Percentiles rank a stretch among this genome's conserved stretches.
Evolutionary conservation across 129 eudicot genomes (phyloP).

Genomic region (Apium graveolens): DNA sequence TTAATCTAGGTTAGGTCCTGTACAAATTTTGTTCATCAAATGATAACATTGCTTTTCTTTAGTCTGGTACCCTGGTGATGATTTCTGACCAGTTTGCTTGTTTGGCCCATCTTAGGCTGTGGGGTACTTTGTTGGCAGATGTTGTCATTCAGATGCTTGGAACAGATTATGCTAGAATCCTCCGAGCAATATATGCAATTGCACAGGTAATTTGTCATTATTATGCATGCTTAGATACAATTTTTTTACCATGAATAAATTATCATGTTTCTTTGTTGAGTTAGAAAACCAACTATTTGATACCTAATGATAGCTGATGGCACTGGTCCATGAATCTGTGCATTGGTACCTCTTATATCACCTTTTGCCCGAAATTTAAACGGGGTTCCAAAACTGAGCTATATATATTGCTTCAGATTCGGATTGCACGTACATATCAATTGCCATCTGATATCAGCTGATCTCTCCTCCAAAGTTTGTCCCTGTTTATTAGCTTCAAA

Average conservation of each 20-base stretch:
- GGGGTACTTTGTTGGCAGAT: conserved; percentile 94
- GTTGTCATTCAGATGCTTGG: conserved; percentile 94
- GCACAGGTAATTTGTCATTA: conserved; percentile 62
- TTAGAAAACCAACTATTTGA: conserved; percentile 1
- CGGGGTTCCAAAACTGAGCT: not conserved
- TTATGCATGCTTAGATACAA: not conserved
- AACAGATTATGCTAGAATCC: conserved; percentile 89
- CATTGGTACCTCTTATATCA: not conserved
- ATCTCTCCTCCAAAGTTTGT: conserved; percentile 11
- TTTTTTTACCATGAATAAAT: not conserved
- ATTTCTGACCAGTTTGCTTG: conserved; percentile 5
- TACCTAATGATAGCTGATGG: not conserved
- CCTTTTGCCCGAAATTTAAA: not conserved
- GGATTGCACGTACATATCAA: conserved; percentile 55
- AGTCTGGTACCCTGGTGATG: not conserved
- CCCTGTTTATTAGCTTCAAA: not conserved
- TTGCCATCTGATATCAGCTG: conserved; percentile 39
- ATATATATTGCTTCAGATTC: conserved; percentile 42
- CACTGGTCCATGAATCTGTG: not conserved
- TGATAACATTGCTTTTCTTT: not conserved
- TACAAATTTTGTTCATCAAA: not conserved
- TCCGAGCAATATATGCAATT: conserved; percentile 90
- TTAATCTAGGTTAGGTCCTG: not conserved
- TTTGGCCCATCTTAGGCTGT: conserved; percentile 45
- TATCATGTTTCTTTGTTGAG: not conserved